These are phyloP conservation scores for Heimioporus punctisporus DNA, from an alignment of 1,284 basidiomycete genomes.

Conservation along the genomic window DNA sequence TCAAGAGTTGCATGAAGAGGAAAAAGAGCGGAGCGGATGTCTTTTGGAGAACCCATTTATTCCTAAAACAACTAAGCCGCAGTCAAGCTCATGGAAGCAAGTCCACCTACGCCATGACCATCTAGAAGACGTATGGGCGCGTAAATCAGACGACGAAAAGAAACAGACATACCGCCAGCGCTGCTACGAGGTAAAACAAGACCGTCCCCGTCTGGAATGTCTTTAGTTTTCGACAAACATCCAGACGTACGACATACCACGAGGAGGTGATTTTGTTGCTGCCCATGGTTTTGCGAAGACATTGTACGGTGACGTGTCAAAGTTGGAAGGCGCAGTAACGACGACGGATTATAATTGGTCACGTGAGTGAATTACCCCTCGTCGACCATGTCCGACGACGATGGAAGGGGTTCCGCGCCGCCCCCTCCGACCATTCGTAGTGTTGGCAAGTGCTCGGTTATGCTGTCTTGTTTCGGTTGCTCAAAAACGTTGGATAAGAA, in stretches of 20 bases:
- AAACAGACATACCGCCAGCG: conserved; percentile 69
- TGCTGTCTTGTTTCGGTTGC: neutral
- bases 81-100: conserved; percentile 3
- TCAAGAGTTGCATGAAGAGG: conserved; percentile 78
- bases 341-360: too few relatives aligned
- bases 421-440: conserved; percentile 38
- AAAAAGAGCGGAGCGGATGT: conserved; percentile 83
- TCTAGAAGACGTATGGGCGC: conserved; percentile 44
- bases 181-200: conserved; percentile 80
- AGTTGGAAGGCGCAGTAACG: too few relatives aligned
- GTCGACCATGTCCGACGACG: conserved; percentile 26
- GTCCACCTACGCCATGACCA: conserved; percentile 73
- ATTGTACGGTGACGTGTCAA: too few relatives aligned
- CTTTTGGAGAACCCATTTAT: conserved; percentile 79
- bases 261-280: conserved; percentile 31
- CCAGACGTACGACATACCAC: conserved; percentile 25
- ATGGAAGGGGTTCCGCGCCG: conserved; percentile 19
- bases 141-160: neutral
- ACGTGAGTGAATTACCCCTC: too few relatives aligned
- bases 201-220: conserved; percentile 60
- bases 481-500: conserved; percentile 37
- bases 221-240: conserved; percentile 6
- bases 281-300: conserved; percentile 30
- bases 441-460: conserved; percentile 35
- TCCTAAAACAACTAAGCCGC: conserved; percentile 43